A percentile compares a stretch with the other conserved stretches of the same genome.
These are phyloP conservation scores for Crataegus laevigata DNA, from an alignment of 306 rosid species.

Conservation along the genomic window DNA sequence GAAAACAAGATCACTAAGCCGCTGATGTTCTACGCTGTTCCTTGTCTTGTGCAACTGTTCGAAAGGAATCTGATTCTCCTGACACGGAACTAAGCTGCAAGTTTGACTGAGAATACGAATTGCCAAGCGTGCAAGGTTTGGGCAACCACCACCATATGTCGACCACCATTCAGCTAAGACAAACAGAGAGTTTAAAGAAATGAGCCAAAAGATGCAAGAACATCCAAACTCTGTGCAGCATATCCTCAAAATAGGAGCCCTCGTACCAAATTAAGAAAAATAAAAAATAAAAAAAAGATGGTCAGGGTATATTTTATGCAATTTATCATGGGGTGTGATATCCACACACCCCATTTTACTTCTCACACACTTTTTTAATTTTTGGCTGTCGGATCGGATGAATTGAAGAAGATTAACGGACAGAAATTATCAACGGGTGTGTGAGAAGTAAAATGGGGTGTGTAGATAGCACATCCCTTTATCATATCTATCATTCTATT, in stretches of 20 bases:
- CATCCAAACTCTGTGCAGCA: neutral
- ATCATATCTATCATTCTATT: neutral
- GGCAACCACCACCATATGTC: slow-evolving; percentile 76
- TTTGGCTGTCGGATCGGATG: too few relatives aligned
- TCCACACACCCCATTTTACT: too few relatives aligned
- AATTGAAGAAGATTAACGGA: too few relatives aligned
- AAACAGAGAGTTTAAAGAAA: slow-evolving; percentile 1
- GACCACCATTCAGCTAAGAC: slow-evolving; percentile 77
- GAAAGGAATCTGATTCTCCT: slow-evolving; percentile 39
- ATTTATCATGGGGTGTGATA: too few relatives aligned
- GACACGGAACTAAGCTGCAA: slow-evolving; percentile 42
- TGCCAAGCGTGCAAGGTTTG: slow-evolving; percentile 51
- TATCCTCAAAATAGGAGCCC: neutral
- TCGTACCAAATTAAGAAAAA: neutral
- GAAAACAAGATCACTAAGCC: slow-evolving; percentile 57
- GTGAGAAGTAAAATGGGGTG: too few relatives aligned
- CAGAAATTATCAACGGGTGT: too few relatives aligned
- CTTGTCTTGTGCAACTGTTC: slow-evolving; percentile 42
- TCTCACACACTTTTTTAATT: too few relatives aligned
- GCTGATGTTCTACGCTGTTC: slow-evolving; percentile 58
- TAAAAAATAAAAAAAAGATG: too few relatives aligned
- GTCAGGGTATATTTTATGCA: neutral
- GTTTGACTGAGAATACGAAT: slow-evolving; percentile 67
- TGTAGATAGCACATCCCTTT: too few relatives aligned
- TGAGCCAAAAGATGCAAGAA: neutral